These are phyloP conservation scores for Lentinula guzmanii DNA, from an alignment of 768 basidiomycete species.

Conservation along the genomic window DNA sequence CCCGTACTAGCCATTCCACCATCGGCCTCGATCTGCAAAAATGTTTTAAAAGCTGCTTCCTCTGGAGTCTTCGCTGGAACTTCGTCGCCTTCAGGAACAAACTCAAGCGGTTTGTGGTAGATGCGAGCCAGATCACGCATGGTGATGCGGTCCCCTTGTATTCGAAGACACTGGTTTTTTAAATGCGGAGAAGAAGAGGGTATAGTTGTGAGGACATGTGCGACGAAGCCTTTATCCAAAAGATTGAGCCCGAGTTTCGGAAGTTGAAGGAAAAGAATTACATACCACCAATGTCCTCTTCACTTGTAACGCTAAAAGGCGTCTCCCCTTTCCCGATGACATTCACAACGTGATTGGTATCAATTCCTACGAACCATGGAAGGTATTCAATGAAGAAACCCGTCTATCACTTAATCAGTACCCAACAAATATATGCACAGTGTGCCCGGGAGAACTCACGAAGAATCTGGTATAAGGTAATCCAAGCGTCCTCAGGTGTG, in stretches of 20 bases:
- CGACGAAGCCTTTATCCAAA: not conserved
- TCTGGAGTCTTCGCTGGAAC: not conserved
- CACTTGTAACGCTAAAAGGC: not conserved
- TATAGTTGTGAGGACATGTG: not conserved
- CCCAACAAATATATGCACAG: not conserved
- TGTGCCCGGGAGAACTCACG: not conserved
- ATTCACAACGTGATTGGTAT: not conserved
- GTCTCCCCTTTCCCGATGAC: not conserved
- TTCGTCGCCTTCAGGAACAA: not conserved
- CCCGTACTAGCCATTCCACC: not conserved
- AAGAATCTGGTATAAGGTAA: not conserved
- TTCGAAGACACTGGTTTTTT: not conserved
- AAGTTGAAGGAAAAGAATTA: not conserved
- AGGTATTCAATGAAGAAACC: not conserved
- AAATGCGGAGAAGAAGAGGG: not conserved
- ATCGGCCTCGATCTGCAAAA: not conserved
- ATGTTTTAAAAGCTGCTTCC: not conserved
- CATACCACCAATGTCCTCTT: slow-evolving; percentile 1
- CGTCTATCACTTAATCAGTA: not conserved
- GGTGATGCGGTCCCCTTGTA: not conserved
- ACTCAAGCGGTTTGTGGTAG: not conserved
- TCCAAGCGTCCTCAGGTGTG: not conserved
- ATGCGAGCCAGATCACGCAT: not conserved
- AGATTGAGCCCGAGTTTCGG: not conserved
- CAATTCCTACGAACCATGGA: not conserved